phyloP scores from a whole-genome alignment of 208 protist genomes.

The Leishmania aethiopica region DNA sequence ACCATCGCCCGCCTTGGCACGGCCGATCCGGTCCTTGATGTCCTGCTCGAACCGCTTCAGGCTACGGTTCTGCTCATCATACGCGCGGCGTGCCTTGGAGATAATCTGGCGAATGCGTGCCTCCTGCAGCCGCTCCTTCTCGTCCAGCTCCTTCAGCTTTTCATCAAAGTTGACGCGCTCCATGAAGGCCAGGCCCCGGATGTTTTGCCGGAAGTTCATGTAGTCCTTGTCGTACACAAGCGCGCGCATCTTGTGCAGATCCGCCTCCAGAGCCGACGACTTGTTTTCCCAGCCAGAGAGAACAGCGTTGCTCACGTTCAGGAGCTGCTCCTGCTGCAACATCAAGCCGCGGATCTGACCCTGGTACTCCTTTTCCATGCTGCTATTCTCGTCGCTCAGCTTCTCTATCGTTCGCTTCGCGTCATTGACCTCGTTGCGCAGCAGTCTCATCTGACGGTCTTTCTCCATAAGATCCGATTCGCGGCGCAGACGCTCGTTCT shows the following conservation, averaged over 20 bases:
- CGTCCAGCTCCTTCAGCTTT: constrained; percentile 65
- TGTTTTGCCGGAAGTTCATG: constrained; percentile 61
- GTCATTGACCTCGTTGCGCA: constrained; percentile 55
- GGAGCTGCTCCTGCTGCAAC: constrained; percentile 64
- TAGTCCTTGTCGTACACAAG: constrained; percentile 76
- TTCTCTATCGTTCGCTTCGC: constrained; percentile 39
- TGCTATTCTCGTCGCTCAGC: constrained; percentile 43
- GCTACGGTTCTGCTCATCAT: constrained; percentile 55
- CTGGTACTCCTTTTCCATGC: constrained; percentile 60
- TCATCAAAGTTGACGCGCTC: constrained; percentile 63
- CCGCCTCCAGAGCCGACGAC: constrained; percentile 49
- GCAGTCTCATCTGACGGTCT: constrained; percentile 53
- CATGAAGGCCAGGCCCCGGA: constrained; percentile 56
- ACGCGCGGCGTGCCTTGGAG: constrained; percentile 42
- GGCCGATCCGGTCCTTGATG: constrained; percentile 30
- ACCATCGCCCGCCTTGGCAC: neutral
- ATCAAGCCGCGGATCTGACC: constrained; percentile 64
- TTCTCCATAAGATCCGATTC: constrained; percentile 66
- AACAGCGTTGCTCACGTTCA: constrained; percentile 52
- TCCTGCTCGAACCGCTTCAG: constrained; percentile 56
- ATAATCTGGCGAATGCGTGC: constrained; percentile 54
- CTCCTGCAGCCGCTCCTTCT: constrained; percentile 61
- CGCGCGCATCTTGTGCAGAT: constrained; percentile 59
- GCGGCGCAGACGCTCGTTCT: constrained; percentile 45
- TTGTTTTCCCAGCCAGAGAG: constrained; percentile 71